Conservation (phyloP, 148 eudicot species). For the Gaultheria prostrata region DNA sequence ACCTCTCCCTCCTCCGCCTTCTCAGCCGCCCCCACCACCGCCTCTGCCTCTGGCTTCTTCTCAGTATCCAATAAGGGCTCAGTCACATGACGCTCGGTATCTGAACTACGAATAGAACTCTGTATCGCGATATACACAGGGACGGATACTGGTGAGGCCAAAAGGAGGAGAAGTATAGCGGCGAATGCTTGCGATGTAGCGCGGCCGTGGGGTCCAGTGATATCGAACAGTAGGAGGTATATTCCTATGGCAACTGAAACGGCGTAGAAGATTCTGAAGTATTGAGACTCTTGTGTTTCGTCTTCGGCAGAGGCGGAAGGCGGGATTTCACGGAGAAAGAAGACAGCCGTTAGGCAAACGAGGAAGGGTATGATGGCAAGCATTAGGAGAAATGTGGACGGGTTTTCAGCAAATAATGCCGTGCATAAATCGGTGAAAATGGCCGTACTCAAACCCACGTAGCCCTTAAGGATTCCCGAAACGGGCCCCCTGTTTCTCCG, state of each 20-base stretch:
- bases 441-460: slow-evolving; percentile 65
- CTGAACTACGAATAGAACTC: slow-evolving; percentile 15
- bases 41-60: slow-evolving; percentile 13
- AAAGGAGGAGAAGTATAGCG: slow-evolving; percentile 38
- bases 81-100: slow-evolving; percentile 29
- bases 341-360: slow-evolving; percentile 48
- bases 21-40: not conserved
- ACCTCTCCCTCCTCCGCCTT: slow-evolving; percentile 13
- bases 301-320: slow-evolving; percentile 31
- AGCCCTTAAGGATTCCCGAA: slow-evolving; percentile 68
- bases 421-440: slow-evolving; percentile 63
- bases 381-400: slow-evolving; percentile 51
- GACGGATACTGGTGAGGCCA: slow-evolving; percentile 53
- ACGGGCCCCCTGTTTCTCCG: slow-evolving; percentile 59
- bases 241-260: slow-evolving; percentile 62
- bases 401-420: slow-evolving; percentile 45
- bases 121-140: slow-evolving; percentile 43
- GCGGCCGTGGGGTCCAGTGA: slow-evolving; percentile 42
- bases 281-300: slow-evolving; percentile 35
- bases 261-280: slow-evolving; percentile 48
- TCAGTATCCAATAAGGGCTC: slow-evolving; percentile 43
- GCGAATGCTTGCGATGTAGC: slow-evolving; percentile 36
- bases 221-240: slow-evolving; percentile 51
- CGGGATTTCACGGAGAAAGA: slow-evolving; percentile 50
- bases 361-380: slow-evolving; percentile 54